Percentiles rank a stretch among this genome's conserved stretches.
These are phyloP conservation scores for Raffaelea ambrosiae DNA, from an alignment of 2,329 filamentous ascomycete genomes.

Conservation along the genomic window DNA sequence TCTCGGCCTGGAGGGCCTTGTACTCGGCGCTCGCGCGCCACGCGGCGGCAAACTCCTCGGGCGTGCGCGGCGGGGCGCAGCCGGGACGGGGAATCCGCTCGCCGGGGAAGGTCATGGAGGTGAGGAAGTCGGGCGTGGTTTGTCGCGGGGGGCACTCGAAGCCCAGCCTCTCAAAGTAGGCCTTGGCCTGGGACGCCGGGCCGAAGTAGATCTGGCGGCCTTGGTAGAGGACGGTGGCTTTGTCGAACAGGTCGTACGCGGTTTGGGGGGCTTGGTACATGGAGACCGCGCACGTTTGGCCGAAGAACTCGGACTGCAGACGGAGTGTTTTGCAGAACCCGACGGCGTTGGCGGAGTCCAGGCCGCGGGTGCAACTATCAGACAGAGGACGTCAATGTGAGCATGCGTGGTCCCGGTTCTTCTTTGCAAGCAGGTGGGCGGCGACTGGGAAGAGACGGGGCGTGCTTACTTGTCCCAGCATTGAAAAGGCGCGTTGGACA, in stretches of 20 bases:
- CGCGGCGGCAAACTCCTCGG: constrained; percentile 49
- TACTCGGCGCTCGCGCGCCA: constrained; percentile 49
- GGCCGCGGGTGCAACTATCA: constrained; percentile 65
- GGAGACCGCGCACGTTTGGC: constrained; percentile 57
- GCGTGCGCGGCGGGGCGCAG: constrained; percentile 47
- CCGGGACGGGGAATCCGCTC: constrained; percentile 48
- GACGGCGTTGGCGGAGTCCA: constrained; percentile 66
- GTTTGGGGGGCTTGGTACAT: constrained; percentile 62
- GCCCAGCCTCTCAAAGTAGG: constrained; percentile 58
- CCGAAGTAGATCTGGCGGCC: constrained; percentile 56
- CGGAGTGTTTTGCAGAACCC: constrained; percentile 65
- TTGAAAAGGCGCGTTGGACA: constrained; percentile 49
- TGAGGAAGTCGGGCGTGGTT: constrained; percentile 65
- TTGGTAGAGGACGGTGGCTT: constrained; percentile 48
- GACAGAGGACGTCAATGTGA: too few species aligned
- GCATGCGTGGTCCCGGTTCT: constrained; percentile 22
- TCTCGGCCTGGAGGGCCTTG: constrained; percentile 40
- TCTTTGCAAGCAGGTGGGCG: not conserved
- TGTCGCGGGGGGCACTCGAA: constrained; percentile 57
- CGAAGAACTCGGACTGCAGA: constrained; percentile 57
- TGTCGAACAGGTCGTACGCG: constrained; percentile 56
- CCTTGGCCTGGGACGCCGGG: constrained; percentile 45
- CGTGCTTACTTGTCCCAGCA: constrained; percentile 67
- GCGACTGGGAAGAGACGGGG: constrained; percentile 48
- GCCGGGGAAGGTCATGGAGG: constrained; percentile 53